Conservation (phyloP, 23 red algal species). For the Gracilaria vermiculophylla region DNA sequence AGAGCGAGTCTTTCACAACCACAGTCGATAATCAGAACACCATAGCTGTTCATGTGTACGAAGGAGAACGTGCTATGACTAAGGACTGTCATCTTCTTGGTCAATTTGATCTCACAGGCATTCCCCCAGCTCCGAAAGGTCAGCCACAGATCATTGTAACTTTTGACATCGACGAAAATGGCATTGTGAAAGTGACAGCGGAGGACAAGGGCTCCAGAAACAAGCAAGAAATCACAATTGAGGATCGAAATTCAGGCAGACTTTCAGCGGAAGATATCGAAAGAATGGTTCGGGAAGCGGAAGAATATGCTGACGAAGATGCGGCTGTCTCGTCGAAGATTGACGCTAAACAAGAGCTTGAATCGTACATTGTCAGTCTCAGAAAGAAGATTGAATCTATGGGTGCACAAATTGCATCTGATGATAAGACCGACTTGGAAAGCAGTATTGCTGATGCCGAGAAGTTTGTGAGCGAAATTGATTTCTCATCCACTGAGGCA, state of each 20-base stretch:
- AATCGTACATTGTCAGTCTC: constrained; percentile 78
- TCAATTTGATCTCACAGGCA: constrained; percentile 96
- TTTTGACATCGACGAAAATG: constrained; percentile 97
- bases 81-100: constrained; percentile 98
- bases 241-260: constrained; percentile 81
- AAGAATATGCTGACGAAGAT: constrained; percentile 90
- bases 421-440: constrained; percentile 60
- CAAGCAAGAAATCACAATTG: constrained; percentile 86
- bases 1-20: constrained; percentile 96
- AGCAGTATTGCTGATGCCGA: constrained; percentile 57
- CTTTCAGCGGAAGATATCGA: constrained; percentile 90
- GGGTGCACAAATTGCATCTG: constrained; percentile 55
- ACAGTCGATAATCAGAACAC: constrained; percentile 88
- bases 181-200: constrained; percentile 89
- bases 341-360: constrained; percentile 87
- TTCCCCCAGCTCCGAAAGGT: constrained; percentile 84
- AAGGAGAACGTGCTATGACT: constrained; percentile 90
- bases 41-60: constrained; percentile 88
- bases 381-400: constrained; percentile 59
- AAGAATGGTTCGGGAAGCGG: constrained; percentile 92
- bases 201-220: constrained; percentile 89
- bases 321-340: constrained; percentile 70
- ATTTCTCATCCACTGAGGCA: constrained; percentile 58
- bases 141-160: constrained; percentile 94
- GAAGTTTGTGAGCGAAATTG: constrained; percentile 55